Conservation (phyloP, 352 stramenopile genomes). For the Pythium periplocum region DNA sequence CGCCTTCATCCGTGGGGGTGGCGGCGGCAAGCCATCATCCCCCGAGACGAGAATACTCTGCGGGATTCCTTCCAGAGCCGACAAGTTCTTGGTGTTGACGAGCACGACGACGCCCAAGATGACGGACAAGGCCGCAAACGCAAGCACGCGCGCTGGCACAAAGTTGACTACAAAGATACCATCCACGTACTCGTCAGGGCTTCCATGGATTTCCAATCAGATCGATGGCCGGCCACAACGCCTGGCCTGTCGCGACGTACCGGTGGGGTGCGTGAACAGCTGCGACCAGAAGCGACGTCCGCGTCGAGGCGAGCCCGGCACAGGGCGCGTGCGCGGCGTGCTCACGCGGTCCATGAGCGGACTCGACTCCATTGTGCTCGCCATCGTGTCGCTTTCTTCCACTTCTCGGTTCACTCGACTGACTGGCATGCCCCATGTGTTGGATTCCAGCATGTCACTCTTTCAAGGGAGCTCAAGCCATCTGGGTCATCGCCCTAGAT, state of each 20-base stretch:
- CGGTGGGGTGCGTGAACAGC: conserved; percentile 12
- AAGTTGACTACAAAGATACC: conserved; percentile 10
- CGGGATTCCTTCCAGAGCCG: conserved; percentile 33
- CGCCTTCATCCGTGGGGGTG: conserved; percentile 19
- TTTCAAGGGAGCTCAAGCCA: no score
- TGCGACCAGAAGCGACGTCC: conserved; percentile 22
- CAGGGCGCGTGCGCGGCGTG: conserved; percentile 9
- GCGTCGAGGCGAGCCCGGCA: conserved; percentile 10
- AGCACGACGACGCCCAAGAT: conserved; percentile 62
- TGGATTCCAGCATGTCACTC: no score
- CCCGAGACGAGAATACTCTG: conserved; percentile 26
- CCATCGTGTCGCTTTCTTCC: not conserved
- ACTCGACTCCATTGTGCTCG: conserved; percentile 9
- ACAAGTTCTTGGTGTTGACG: conserved; percentile 63
- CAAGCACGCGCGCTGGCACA: conserved; percentile 38
- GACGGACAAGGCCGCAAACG: conserved; percentile 39
- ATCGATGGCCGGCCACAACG: not conserved
- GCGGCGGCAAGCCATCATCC: not conserved
- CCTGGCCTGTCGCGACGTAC: conserved; percentile 3
- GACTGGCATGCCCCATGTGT: no score
- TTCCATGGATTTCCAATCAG: conserved; percentile 2
- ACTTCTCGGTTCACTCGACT: no score
- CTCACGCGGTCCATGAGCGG: conserved; percentile 15
- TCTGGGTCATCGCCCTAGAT: conserved; percentile 1
- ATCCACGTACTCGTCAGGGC: no score